Base-by-base conservation (phyloP, 148 eudicot species). In the Amaranthus palmeri region DNA sequence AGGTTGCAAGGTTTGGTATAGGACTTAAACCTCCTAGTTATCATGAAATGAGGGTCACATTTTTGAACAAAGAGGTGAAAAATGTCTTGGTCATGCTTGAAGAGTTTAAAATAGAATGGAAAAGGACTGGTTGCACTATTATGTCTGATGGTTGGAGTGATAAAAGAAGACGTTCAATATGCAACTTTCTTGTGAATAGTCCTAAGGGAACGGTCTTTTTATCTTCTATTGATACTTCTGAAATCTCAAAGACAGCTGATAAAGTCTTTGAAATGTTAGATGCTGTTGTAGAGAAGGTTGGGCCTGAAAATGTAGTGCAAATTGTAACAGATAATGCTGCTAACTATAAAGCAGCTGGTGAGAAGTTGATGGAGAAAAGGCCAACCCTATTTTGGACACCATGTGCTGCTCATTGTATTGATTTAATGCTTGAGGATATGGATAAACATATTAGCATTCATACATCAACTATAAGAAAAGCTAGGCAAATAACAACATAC, bases 281-380 rank as follows among this genome's bases (percentile, higher is more conserved):
- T 58, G 60, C 52, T 46, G 44, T 77, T 50, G 80, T 71, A 43
- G 47, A 65, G 18, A 12, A 46, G 3, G 72, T 77, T 45, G 75
- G 76, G 1, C 59, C 51, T n/a, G 70, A 68, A 8, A 71, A 71
- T 65, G 64, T 44, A 4, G 10, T 63, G 2, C 49, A 66, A 46
- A 7, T 46, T 15, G 14, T 13, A 4, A 77, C 53, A 6, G 51
- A 77, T 65, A 77, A 77, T 71, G 71, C 74, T 5, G n/a, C 75
- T 2, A 59, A 67, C 15, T 65, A 77, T 10, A 77, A 77, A 57
- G 70, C 51, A 0, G 67, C 75, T 8, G 75, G 75, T 5, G 55
- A 77, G 6, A 36, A 9, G 36, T 71, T 77, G 46, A 49, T 71
- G 57, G 65, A 60, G 8, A 71, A 71, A 46, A 59, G 65, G 8